Evolutionary conservation across 2,329 filamentous ascomycete genomes (phyloP).

Genomic region (Chaetoscypha palmicola): DNA sequence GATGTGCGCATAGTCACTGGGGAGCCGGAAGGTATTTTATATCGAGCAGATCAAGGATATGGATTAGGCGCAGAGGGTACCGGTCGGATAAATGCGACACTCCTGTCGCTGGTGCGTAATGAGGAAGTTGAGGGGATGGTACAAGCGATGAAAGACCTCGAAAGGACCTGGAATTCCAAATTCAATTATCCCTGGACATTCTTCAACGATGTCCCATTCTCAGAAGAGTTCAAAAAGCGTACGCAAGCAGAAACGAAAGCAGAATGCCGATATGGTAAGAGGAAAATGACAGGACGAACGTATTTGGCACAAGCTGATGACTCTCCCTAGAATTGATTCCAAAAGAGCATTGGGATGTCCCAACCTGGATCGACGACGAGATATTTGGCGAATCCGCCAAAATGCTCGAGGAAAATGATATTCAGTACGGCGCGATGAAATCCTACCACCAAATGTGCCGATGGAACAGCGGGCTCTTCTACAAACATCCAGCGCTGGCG

Average conservation of each 20-base stretch:
- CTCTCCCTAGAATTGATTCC: constrained; percentile 66
- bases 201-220: constrained; percentile 93
- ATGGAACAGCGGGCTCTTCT: constrained; percentile 98
- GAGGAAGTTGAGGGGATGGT: constrained; percentile 80
- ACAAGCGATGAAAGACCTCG: constrained; percentile 82
- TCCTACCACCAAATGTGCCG: constrained; percentile 99
- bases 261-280: constrained; percentile 72
- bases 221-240: constrained; percentile 81
- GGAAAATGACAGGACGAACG: not conserved
- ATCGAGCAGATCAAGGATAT: constrained; percentile 70
- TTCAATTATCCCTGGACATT: constrained; percentile 99
- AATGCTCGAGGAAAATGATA: constrained; percentile 72
- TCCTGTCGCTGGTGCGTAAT: constrained; percentile 88
- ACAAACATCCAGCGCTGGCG: constrained; percentile 83
- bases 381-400: constrained; percentile 79
- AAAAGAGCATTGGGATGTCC: constrained; percentile 89
- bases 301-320: not conserved
- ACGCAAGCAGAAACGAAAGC: constrained; percentile 82
- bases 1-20: constrained; percentile 56
- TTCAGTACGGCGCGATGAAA: constrained; percentile 82
- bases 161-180: constrained; percentile 94
- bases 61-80: constrained; percentile 66
- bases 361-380: constrained; percentile 85
- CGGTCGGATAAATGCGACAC: constrained; percentile 84
- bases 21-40: constrained; percentile 73